A percentile compares a stretch with the other conserved stretches of the same genome.
Evolutionary conservation across 176 grass and related monocot genomes (phyloP).

Genomic region (Aegilops sharonensis): DNA sequence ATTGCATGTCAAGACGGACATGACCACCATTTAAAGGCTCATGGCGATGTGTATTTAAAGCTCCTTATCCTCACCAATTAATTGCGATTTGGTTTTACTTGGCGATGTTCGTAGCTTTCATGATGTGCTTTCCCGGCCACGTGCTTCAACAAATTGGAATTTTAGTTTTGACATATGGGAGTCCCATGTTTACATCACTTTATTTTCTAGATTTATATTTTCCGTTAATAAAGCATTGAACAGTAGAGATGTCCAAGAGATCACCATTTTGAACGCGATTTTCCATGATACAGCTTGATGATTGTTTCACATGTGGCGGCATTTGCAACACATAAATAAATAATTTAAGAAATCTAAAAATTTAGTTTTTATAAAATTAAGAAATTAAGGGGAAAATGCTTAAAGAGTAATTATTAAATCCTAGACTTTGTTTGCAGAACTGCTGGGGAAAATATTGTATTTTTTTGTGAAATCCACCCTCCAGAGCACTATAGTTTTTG

Average conservation of each 20-base stretch:
- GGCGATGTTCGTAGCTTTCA: background rate
- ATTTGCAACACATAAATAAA: background rate
- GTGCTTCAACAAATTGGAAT: background rate
- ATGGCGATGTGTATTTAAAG: background rate
- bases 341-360: background rate
- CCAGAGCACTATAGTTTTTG: too few relatives aligned
- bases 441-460: background rate
- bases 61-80: background rate
- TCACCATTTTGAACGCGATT: background rate
- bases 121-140: too few relatives aligned
- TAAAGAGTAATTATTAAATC: background rate
- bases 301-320: background rate
- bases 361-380: background rate
- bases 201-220: background rate
- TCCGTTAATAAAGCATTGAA: background rate
- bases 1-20: background rate
- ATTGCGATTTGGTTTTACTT: background rate
- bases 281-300: background rate
- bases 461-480: too few relatives aligned
- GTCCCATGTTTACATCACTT: background rate
- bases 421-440: fast-evolving
- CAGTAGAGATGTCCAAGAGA: background rate
- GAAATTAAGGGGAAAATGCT: background rate
- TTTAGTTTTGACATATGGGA: background rate
- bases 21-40: background rate